Evolutionary conservation across 495 filamentous ascomycete species (phyloP).

Genomic region (Amorphotheca resinae): DNA sequence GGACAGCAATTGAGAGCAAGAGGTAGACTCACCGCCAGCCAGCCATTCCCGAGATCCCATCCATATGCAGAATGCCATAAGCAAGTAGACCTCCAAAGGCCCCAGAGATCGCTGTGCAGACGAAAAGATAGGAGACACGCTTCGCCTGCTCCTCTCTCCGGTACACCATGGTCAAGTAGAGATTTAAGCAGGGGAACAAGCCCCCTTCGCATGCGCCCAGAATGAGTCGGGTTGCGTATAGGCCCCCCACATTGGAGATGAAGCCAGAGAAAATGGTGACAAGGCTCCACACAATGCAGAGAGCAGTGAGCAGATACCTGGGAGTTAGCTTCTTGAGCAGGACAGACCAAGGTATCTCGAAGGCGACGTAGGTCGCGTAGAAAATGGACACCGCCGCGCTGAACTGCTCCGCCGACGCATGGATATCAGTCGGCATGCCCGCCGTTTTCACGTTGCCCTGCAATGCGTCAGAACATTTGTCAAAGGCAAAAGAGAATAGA

Average conservation of each 20-base stretch:
- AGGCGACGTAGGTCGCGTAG: constrained; percentile 37
- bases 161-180: constrained; percentile 69
- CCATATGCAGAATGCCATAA: constrained; percentile 50
- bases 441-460: constrained; percentile 37
- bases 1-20: not conserved
- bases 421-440: constrained; percentile 33
- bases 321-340: constrained; percentile 35
- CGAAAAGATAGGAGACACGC: constrained; percentile 65
- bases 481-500: not conserved
- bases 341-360: constrained; percentile 32
- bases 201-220: constrained; percentile 53
- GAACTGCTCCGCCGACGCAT: constrained; percentile 28
- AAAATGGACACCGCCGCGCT: constrained; percentile 38
- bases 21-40: constrained; percentile 33
- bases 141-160: constrained; percentile 60
- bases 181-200: constrained; percentile 56
- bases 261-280: constrained; percentile 59
- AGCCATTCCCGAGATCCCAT: constrained; percentile 38
- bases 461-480: not conserved
- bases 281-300: constrained; percentile 55
- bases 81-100: constrained; percentile 66
- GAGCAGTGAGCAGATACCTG: constrained; percentile 39
- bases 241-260: constrained; percentile 40
- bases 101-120: constrained; percentile 61
- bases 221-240: constrained; percentile 46